A percentile compares a stretch with the other conserved stretches of the same genome.
Conservation (phyloP, 192 early-diverging fungal genomes). For the Piromyces finnis region DNA sequence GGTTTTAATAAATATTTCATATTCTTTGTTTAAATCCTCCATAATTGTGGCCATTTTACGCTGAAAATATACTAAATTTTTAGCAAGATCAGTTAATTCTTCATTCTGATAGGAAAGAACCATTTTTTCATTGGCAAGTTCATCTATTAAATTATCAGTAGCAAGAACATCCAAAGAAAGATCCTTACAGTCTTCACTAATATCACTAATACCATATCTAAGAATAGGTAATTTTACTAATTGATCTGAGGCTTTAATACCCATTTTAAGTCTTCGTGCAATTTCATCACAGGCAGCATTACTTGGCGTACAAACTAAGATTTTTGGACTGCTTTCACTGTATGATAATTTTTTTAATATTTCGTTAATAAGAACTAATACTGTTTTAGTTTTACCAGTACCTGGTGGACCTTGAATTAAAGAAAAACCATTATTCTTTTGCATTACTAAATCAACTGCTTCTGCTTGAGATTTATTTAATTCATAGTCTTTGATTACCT, state of each 20-base stretch:
- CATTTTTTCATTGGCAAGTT: conserved; percentile 2
- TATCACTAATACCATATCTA: conserved; percentile 59
- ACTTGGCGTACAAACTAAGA: conserved; percentile 82
- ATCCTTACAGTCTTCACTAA: conserved; percentile 53
- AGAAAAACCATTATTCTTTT: conserved; percentile 54
- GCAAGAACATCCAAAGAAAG: conserved; percentile 49
- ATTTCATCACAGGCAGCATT: conserved; percentile 96
- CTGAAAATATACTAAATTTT: not conserved
- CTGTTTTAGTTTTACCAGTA: conserved; percentile 81
- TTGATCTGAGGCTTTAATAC: conserved; percentile 42
- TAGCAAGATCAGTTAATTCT: not conserved
- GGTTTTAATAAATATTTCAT: not conserved
- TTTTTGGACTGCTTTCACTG: conserved; percentile 10
- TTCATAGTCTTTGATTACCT: conserved; percentile 33
- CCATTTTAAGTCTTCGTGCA: conserved; percentile 60
- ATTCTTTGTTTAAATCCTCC: conserved; percentile 5
- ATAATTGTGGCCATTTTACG: conserved; percentile 4
- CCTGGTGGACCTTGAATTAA: conserved; percentile 66
- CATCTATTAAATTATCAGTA: conserved; percentile 14
- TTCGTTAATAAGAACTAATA: conserved; percentile 61
- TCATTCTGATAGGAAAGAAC: not conserved
- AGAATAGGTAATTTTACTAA: conserved; percentile 51
- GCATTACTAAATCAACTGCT: conserved; percentile 54
- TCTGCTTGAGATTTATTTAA: conserved; percentile 87
- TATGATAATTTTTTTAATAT: conserved; percentile 21